These are phyloP conservation scores for Pseudocercospora eumusae DNA, from an alignment of 2,329 filamentous ascomycete species.

Conservation along the genomic window DNA sequence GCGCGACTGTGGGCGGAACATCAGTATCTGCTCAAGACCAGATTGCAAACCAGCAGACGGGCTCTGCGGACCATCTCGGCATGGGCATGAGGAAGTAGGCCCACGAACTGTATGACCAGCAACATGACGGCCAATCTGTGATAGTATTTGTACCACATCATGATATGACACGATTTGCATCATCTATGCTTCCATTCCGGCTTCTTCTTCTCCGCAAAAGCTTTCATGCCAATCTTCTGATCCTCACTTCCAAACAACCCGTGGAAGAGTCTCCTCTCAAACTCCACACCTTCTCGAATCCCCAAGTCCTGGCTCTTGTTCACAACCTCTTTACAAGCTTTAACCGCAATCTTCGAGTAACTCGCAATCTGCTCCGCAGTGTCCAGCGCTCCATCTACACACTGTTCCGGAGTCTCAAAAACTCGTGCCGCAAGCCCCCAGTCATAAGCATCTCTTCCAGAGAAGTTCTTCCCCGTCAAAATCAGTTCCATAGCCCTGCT, in stretches of 20 bases:
- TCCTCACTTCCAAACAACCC: conserved; percentile 89
- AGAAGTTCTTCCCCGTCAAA: conserved; percentile 81
- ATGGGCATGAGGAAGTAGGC: conserved; percentile 33
- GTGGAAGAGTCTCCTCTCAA: conserved; percentile 91
- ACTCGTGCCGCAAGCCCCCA: conserved; percentile 88
- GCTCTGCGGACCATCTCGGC: conserved; percentile 37
- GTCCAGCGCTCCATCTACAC: conserved; percentile 77
- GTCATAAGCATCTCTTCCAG: conserved; percentile 76
- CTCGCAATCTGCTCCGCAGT: conserved; percentile 88
- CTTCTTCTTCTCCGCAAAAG: conserved; percentile 94
- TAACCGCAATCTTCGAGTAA: conserved; percentile 81
- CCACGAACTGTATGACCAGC: conserved; percentile 2
- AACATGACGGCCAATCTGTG: conserved; percentile 1
- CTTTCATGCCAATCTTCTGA: conserved; percentile 92
- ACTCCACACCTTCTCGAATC: conserved; percentile 88
- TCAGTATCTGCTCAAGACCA: conserved; percentile 32
- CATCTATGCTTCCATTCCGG: conserved; percentile 78
- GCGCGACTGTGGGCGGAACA: conserved; percentile 32
- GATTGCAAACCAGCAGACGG: conserved; percentile 35
- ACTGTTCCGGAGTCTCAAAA: conserved; percentile 76
- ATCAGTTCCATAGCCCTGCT: conserved; percentile 88
- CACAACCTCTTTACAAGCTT: conserved; percentile 95
- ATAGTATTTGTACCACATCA: conserved; percentile 10
- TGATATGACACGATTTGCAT: conserved; percentile 9
- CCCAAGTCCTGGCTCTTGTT: conserved; percentile 96